Conservation (phyloP, 1,284 basidiomycete species). For the Boletus hoseneyae region DNA sequence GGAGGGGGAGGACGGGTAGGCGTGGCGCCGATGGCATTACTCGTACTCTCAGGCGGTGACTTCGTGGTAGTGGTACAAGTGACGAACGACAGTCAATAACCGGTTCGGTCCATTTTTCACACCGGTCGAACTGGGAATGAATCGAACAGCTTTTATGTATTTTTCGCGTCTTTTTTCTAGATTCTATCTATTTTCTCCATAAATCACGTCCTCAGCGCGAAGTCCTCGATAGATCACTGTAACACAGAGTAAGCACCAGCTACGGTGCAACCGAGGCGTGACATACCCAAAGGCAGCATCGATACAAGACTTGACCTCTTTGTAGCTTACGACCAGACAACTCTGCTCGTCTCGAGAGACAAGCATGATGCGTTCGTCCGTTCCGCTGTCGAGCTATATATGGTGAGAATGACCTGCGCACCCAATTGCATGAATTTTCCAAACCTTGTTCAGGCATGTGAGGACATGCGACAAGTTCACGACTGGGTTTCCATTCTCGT, state of each 20-base stretch:
- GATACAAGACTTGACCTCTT: slow-evolving; percentile 85
- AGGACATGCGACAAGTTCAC: slow-evolving; percentile 92
- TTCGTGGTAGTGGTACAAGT: slow-evolving; percentile 1
- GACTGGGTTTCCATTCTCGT: slow-evolving; percentile 86
- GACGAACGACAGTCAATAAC: neutral
- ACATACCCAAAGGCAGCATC: slow-evolving; percentile 66
- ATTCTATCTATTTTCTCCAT: slow-evolving; percentile 52
- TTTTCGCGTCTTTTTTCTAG: slow-evolving; percentile 60
- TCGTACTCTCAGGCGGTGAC: too few relatives aligned
- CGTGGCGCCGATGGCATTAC: slow-evolving; percentile 36
- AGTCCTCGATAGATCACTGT: slow-evolving; percentile 29
- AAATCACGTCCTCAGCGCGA: slow-evolving; percentile 21
- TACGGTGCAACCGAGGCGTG: too few relatives aligned
- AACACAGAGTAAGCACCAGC: neutral
- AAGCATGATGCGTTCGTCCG: slow-evolving; percentile 94
- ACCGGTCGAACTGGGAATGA: neutral
- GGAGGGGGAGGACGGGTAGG: slow-evolving; percentile 59
- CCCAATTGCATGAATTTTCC: slow-evolving; percentile 6
- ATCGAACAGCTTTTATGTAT: slow-evolving; percentile 35
- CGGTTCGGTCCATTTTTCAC: neutral
- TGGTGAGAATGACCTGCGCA: slow-evolving; percentile 1
- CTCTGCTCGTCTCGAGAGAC: slow-evolving; percentile 93
- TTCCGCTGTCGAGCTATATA: slow-evolving; percentile 81
- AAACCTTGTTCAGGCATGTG: slow-evolving; percentile 85
- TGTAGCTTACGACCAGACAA: slow-evolving; percentile 94